Conservation (phyloP, 2,329 filamentous ascomycete genomes). For the Fusarium brevicatenulatum region DNA sequence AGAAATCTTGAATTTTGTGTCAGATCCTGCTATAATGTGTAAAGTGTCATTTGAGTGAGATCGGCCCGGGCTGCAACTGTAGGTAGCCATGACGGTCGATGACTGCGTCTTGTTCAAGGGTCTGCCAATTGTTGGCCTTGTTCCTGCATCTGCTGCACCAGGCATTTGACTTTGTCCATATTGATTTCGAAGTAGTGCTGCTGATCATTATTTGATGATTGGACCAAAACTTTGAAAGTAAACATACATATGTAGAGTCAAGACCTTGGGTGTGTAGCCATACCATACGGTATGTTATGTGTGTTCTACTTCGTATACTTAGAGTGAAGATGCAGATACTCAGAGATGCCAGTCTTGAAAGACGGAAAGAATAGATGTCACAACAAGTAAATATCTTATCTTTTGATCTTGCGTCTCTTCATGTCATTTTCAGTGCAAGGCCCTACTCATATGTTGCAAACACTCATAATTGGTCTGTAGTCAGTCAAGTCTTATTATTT, state of each 20-base stretch:
- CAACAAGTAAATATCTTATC: no score
- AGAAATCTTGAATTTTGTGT: not conserved
- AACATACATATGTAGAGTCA: not conserved
- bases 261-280: not conserved
- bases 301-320: not conserved
- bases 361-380: not conserved
- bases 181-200: not conserved
- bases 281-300: not conserved
- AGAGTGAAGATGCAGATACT: not conserved
- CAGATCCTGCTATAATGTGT: not conserved
- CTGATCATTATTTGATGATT: not conserved
- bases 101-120: not conserved
- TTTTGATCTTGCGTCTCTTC: no score
- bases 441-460: no score
- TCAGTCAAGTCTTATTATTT: not conserved
- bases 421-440: no score
- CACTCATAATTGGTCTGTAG: no score
- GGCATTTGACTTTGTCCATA: not conserved
- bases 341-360: not conserved
- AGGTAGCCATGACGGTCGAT: slow-evolving; percentile 2
- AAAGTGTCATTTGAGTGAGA: not conserved
- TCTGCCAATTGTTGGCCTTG: slow-evolving; percentile 6
- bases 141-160: slow-evolving; percentile 25
- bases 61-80: slow-evolving; percentile 8
- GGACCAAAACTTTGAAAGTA: not conserved